phyloP scores from a whole-genome alignment of 2,329 filamentous ascomycete species.

The Aspergillus arachidicola region DNA sequence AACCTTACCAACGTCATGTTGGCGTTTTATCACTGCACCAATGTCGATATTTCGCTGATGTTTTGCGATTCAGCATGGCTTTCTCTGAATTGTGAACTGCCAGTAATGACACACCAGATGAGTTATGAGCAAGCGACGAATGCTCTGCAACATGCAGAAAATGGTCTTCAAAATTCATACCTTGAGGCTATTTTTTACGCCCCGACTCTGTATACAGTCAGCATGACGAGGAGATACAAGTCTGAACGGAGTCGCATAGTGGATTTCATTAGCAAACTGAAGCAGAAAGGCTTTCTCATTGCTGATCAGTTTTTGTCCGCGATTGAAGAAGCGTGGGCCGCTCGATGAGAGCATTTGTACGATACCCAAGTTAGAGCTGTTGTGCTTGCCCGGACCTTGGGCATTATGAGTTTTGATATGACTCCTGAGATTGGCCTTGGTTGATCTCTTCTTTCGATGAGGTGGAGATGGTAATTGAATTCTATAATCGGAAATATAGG shows the following conservation, averaged over 20 bases:
- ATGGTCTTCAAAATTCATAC: neutral
- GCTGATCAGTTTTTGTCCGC: neutral
- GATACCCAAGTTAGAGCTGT: neutral
- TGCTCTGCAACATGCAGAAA: neutral
- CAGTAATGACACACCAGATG: neutral
- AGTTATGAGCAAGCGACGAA: neutral
- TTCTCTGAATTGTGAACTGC: neutral
- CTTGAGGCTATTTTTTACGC: conserved; percentile 2
- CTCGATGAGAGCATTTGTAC: neutral
- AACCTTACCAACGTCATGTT: neutral
- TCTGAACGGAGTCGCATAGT: neutral
- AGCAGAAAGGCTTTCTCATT: neutral
- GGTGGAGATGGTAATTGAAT: neutral
- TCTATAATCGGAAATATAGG: too few relatives aligned
- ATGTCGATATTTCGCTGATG: conserved; percentile 3
- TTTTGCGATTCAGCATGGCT: neutral
- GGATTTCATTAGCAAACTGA: neutral
- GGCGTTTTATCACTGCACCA: neutral
- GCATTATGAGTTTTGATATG: neutral
- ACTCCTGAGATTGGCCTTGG: neutral
- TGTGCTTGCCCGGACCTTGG: neutral
- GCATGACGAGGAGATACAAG: neutral
- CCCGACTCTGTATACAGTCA: neutral
- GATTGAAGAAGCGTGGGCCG: conserved; percentile 1
- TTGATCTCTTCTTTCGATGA: neutral